These are phyloP conservation scores for Ilex aquifolium DNA, from an alignment of 257 asterid species.

Conservation along the genomic window DNA sequence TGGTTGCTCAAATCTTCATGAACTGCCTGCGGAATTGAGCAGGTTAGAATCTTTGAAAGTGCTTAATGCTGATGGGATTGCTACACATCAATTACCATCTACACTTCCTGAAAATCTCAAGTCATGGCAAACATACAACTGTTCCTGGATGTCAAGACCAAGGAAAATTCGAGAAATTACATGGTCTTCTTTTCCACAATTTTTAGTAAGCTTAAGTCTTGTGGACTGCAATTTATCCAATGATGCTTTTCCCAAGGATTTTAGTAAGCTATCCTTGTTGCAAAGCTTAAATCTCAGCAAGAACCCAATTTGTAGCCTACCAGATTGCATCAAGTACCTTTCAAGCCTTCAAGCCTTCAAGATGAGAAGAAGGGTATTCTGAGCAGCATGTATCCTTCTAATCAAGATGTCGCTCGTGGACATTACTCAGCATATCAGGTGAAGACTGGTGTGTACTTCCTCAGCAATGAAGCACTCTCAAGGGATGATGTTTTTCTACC, in stretches of 20 bases:
- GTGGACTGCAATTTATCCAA: slow-evolving; percentile 15
- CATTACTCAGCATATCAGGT: too few species aligned
- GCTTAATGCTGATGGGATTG: not conserved
- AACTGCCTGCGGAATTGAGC: slow-evolving; percentile 5
- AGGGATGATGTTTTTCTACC: too few species aligned
- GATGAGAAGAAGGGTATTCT: not conserved
- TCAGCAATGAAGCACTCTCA: too few species aligned
- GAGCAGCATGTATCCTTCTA: too few species aligned
- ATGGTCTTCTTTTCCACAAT: slow-evolving; percentile 12
- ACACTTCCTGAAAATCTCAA: too few species aligned
- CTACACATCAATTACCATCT: not conserved
- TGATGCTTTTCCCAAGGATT: slow-evolving; percentile 8
- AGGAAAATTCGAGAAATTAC: slow-evolving; percentile 3
- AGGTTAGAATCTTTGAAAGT: slow-evolving; percentile 12
- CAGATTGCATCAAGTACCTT: slow-evolving; percentile 13
- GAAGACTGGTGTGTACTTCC: too few species aligned
- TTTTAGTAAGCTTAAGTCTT: slow-evolving; percentile 12
- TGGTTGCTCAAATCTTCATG: slow-evolving; percentile 14
- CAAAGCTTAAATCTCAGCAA: slow-evolving; percentile 13
- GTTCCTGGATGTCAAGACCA: slow-evolving; percentile 10
- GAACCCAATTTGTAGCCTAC: slow-evolving; percentile 14
- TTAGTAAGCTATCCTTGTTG: slow-evolving; percentile 6
- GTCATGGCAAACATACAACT: not conserved
- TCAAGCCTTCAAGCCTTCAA: slow-evolving; percentile 5
- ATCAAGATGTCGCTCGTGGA: too few species aligned